Evolutionary conservation across 2,329 filamentous ascomycete species (phyloP).

Genomic region (Calycina herbarum): DNA sequence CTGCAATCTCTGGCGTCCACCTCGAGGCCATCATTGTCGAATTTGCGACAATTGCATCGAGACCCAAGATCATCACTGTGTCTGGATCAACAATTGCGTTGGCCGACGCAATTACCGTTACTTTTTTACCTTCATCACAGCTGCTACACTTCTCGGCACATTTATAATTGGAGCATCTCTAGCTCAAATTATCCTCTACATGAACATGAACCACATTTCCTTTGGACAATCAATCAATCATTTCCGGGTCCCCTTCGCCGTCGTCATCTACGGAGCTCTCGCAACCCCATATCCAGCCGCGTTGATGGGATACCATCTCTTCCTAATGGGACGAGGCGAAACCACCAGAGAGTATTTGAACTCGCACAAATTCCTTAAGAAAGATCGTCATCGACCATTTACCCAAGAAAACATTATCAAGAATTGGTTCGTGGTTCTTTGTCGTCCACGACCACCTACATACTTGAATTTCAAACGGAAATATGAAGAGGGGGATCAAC

Average conservation of each 20-base stretch:
- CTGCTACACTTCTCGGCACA: slow-evolving; percentile 72
- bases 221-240: slow-evolving; percentile 69
- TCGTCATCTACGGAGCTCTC: slow-evolving; percentile 80
- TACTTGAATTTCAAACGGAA: slow-evolving; percentile 83
- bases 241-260: slow-evolving; percentile 77
- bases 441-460: slow-evolving; percentile 79
- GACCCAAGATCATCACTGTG: slow-evolving; percentile 96
- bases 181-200: slow-evolving; percentile 78
- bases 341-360: slow-evolving; percentile 96
- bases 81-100: slow-evolving; percentile 98
- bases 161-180: slow-evolving; percentile 77
- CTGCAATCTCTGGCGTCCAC: slow-evolving; percentile 95
- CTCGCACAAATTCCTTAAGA: slow-evolving; percentile 90
- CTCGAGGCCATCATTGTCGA: slow-evolving; percentile 92
- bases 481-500: slow-evolving; percentile 80
- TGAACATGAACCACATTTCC: slow-evolving; percentile 58
- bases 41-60: slow-evolving; percentile 97
- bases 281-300: slow-evolving; percentile 78
- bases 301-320: slow-evolving; percentile 85
- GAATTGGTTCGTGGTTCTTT: slow-evolving; percentile 81
- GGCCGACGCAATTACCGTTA: slow-evolving; percentile 97
- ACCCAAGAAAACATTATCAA: slow-evolving; percentile 72
- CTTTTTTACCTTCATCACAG: slow-evolving; percentile 89
- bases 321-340: slow-evolving; percentile 86
- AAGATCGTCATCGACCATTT: slow-evolving; percentile 88